Evolutionary conservation across 2,329 filamentous ascomycete genomes (phyloP), one percentile per base, ranked within the genome.

Genomic region (Penicillium sp.): DNA sequence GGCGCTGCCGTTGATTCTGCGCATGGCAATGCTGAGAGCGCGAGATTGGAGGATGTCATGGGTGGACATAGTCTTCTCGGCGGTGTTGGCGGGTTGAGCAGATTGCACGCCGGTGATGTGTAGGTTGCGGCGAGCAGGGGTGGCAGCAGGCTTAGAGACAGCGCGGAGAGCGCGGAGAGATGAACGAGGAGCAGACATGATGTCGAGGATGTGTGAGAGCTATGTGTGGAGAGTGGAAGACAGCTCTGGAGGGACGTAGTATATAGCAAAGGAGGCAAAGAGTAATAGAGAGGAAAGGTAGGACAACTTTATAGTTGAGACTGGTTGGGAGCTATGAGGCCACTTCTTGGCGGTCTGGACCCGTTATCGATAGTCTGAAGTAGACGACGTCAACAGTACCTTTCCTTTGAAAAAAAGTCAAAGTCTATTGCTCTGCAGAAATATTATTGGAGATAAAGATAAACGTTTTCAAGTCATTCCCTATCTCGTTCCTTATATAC

Each of bases 31-130:
- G 70, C 77, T 81, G 68, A 83, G 83, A 54, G 80, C 79, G 56
- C 81, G 79, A 44, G 79, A 77, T 63, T 79, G 76, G 45, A 80
- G 69, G 62, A 80, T 68, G 58, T 83, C 81, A 68, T 83, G 77
- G 63, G 80, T 81, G 60, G 77, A 75, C 52, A 83, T 75, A 16
- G 80, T 75, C 63, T 80, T 80, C 62, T 84, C 82, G 31, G 77
- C 68, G 64, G 79, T 65, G 71, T 76, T 72, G 77, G 73, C 65
- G 69, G 77, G 60, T 74, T 83, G 65, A 57, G 80, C 84, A 47
- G 83, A 83, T 27, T 83, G 77, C 38, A 81, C 80, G 51, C 83
- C 83, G 34, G 84, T 86, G 75, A 86, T 85, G 73, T 83, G 81
- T 47, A 86, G 78, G 53, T 72, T 70, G 61, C 84, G 83, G 62